These are phyloP conservation scores for Lactarius deliciosus DNA, from an alignment of 768 basidiomycete species.

Conservation along the genomic window DNA sequence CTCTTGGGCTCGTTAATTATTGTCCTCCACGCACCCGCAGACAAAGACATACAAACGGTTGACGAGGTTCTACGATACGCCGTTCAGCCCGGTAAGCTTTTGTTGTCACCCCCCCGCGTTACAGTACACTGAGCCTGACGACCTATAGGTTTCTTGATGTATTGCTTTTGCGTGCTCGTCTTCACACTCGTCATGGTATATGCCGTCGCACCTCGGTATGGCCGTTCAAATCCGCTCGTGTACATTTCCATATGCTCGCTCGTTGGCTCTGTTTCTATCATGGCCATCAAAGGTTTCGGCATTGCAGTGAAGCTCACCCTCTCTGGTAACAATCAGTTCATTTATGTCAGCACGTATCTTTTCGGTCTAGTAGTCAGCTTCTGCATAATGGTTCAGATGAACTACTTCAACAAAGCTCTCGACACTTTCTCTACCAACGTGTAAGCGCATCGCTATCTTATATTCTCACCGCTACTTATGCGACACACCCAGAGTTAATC, in stretches of 20 bases:
- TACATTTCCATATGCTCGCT: slow-evolving; percentile 97
- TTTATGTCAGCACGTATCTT: slow-evolving; percentile 93
- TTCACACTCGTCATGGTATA: slow-evolving; percentile 88
- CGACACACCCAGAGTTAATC: slow-evolving; percentile 71
- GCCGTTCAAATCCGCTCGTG: slow-evolving; percentile 83
- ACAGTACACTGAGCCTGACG: not conserved
- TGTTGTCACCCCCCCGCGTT: not conserved
- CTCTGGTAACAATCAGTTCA: slow-evolving; percentile 91
- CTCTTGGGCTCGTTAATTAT: slow-evolving; percentile 90
- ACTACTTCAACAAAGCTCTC: slow-evolving; percentile 97
- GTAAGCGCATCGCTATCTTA: slow-evolving; percentile 49
- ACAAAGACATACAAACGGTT: slow-evolving; percentile 89
- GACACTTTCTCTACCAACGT: slow-evolving; percentile 97
- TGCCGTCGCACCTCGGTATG: slow-evolving; percentile 77
- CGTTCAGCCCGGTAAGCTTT: slow-evolving; percentile 80
- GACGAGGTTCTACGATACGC: slow-evolving; percentile 92
- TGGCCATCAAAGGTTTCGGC: slow-evolving; percentile 99
- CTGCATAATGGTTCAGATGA: slow-evolving; percentile 92
- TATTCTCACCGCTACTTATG: slow-evolving; percentile 1
- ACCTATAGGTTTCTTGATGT: slow-evolving; percentile 78
- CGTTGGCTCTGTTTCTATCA: slow-evolving; percentile 94
- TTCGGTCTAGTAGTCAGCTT: slow-evolving; percentile 79
- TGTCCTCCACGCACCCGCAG: slow-evolving; percentile 94
- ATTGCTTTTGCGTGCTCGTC: slow-evolving; percentile 81
- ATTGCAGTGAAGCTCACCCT: slow-evolving; percentile 94